These are phyloP conservation scores for Aspergillus alliaceus DNA, from an alignment of 2,329 filamentous ascomycete genomes.

Conservation along the genomic window DNA sequence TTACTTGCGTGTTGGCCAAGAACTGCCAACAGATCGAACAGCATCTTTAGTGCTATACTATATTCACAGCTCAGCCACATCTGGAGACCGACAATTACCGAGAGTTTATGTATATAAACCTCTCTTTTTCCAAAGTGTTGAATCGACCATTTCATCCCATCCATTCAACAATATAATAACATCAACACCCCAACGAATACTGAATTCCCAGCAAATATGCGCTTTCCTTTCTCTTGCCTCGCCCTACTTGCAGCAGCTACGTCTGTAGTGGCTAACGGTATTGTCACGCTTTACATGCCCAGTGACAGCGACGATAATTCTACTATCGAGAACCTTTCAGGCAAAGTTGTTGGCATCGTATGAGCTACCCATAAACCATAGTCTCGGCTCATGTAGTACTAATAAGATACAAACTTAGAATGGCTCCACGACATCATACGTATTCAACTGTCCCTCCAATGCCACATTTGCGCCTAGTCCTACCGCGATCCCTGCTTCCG, in stretches of 20 bases:
- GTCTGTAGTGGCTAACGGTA: neutral
- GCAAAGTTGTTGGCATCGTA: neutral
- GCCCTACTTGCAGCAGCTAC: neutral
- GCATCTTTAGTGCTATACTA: too few species aligned
- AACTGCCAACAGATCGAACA: too few species aligned
- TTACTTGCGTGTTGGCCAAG: too few species aligned
- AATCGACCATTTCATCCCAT: too few species aligned
- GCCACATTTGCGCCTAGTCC: neutral
- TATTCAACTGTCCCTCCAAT: neutral
- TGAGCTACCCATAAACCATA: neutral
- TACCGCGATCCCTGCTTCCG: neutral
- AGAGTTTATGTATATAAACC: too few species aligned
- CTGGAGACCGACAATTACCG: too few species aligned
- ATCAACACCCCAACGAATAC: too few species aligned
- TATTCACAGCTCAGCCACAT: too few species aligned
- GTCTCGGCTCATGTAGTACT: neutral
- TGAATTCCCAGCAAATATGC: too few species aligned
- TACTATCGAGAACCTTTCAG: accelerated
- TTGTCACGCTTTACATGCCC: neutral
- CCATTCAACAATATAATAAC: too few species aligned
- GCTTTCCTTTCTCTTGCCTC: neutral
- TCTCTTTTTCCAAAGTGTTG: too few species aligned
- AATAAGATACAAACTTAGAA: neutral
- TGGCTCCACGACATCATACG: neutral
- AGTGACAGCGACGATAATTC: neutral